Conservation (phyloP, 192 early-diverging fungal species). For the Spizellomyces punctatus region DNA sequence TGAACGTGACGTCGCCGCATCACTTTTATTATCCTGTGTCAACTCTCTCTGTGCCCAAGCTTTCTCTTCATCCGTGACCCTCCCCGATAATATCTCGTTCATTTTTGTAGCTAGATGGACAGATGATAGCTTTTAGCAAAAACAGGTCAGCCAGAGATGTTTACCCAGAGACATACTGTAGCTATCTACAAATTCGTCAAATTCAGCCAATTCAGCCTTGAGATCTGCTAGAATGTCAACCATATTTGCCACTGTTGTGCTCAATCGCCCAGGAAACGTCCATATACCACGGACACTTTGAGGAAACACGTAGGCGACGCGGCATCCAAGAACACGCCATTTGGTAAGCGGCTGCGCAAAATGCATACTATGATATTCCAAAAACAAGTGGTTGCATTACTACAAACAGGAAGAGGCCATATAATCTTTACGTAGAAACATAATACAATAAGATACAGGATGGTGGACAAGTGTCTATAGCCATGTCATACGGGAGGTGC, state of each 20-base stretch:
- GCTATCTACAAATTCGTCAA: conserved; percentile 30
- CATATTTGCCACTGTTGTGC: conserved; percentile 1
- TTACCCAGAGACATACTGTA: conserved; percentile 20
- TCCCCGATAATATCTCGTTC: conserved; percentile 31
- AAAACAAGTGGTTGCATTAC: too few relatives aligned
- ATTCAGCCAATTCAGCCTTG: conserved; percentile 22
- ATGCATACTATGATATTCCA: too few relatives aligned
- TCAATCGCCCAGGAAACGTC: neutral
- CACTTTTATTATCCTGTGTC: neutral
- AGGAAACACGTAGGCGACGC: too few relatives aligned
- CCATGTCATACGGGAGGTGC: neutral
- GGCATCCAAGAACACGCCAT: too few relatives aligned
- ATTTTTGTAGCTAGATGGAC: conserved; percentile 16
- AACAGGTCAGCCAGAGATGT: neutral
- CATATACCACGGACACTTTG: too few relatives aligned
- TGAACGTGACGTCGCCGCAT: neutral
- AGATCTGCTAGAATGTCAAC: conserved; percentile 14
- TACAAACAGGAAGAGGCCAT: too few relatives aligned
- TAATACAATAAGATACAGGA: too few relatives aligned
- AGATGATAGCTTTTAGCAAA: neutral
- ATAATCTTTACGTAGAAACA: too few relatives aligned
- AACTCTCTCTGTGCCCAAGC: neutral
- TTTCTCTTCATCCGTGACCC: neutral
- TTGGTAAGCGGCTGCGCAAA: too few relatives aligned
- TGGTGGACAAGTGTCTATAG: too few relatives aligned